Evolutionary conservation across 371 early-diverging fungal species (phyloP).

Genomic region (Thermomucor indicae-seudaticae): DNA sequence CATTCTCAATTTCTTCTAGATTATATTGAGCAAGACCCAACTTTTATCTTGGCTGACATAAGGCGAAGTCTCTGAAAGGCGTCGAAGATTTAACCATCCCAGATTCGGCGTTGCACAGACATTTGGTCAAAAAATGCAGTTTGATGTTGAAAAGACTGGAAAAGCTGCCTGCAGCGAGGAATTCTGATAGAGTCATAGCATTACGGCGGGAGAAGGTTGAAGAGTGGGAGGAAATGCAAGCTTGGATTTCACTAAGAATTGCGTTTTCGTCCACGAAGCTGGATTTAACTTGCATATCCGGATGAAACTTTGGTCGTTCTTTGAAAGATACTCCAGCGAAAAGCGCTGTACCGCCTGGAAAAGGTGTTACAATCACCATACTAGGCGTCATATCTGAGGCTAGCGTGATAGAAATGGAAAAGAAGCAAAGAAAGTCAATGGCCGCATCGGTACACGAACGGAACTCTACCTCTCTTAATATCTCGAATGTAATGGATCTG

Average conservation of each 20-base stretch:
- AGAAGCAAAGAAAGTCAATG: not conserved
- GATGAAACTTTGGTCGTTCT: slow-evolving; percentile 7
- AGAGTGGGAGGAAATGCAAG: slow-evolving; percentile 1
- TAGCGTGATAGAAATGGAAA: not conserved
- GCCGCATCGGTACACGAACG: slow-evolving; percentile 3
- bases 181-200: slow-evolving; percentile 5
- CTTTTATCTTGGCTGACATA: slow-evolving; percentile 2
- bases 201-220: slow-evolving; percentile 8
- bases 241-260: slow-evolving; percentile 9
- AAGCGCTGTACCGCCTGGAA: not conserved
- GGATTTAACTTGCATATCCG: slow-evolving; percentile 10
- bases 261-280: slow-evolving; percentile 11
- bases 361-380: not conserved
- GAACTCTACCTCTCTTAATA: not conserved
- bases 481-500: slow-evolving; percentile 5
- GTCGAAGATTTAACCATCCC: not conserved
- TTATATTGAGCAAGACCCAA: not conserved
- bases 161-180: slow-evolving; percentile 11
- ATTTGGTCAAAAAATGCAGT: slow-evolving; percentile 3
- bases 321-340: slow-evolving; percentile 10
- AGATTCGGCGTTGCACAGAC: slow-evolving; percentile 6
- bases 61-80: slow-evolving; percentile 3
- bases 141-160: slow-evolving; percentile 8
- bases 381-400: not conserved
- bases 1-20: slow-evolving; percentile 3